phyloP scores from a whole-genome alignment of 192 early-diverging fungal species.

The Allomyces macrogynus region DNA sequence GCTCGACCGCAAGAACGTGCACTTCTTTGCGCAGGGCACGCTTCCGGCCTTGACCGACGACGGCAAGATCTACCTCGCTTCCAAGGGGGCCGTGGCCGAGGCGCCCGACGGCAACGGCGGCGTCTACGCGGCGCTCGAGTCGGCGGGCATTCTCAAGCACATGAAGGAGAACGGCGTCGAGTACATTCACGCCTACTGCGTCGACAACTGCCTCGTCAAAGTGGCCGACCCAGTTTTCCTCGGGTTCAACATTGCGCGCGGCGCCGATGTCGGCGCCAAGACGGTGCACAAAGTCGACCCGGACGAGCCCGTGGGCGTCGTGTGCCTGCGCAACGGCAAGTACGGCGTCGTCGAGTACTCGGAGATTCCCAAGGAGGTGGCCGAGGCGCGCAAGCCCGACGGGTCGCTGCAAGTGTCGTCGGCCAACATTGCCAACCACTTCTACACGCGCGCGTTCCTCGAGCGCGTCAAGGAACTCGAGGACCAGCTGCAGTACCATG shows the following conservation, averaged over 20 bases:
- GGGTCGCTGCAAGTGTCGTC: conserved; percentile 67
- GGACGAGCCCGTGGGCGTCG: conserved; percentile 84
- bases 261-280: conserved; percentile 87
- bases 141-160: conserved; percentile 58
- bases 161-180: conserved; percentile 62
- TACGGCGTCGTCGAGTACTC: conserved; percentile 91
- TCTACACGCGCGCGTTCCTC: conserved; percentile 82
- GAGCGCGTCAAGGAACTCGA: conserved; percentile 67
- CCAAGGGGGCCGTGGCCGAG: conserved; percentile 45
- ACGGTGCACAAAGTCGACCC: conserved; percentile 73
- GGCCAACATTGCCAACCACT: conserved; percentile 98
- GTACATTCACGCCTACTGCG: conserved; percentile 86
- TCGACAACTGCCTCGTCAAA: conserved; percentile 92
- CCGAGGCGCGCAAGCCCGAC: conserved; percentile 38
- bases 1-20: conserved; percentile 56
- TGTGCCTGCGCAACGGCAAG: conserved; percentile 65
- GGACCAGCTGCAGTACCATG: conserved; percentile 74
- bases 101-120: conserved; percentile 85
- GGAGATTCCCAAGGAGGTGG: conserved; percentile 63
- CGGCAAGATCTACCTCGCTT: conserved; percentile 82
- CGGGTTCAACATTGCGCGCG: conserved; percentile 72
- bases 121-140: conserved; percentile 79
- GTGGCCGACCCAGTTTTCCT: conserved; percentile 93
- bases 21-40: conserved; percentile 92
- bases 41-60: conserved; percentile 78